Evolutionary conservation across 768 basidiomycete genomes (phyloP).

Genomic region (Phanerochaete sordida): DNA sequence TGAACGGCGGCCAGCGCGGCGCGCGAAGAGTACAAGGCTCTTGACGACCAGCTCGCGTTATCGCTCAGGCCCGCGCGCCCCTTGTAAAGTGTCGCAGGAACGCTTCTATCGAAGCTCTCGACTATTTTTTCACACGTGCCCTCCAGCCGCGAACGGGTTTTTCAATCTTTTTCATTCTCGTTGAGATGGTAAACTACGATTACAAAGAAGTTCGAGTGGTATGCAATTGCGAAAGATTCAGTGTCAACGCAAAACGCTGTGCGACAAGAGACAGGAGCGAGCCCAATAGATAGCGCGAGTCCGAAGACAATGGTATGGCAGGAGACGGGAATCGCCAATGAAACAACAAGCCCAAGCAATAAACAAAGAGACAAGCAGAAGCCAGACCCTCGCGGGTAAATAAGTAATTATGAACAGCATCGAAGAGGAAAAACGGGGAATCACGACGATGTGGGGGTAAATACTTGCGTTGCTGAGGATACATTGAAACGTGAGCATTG

Average conservation of each 20-base stretch:
- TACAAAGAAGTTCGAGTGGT: conserved; percentile 4
- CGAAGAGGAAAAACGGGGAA: not conserved
- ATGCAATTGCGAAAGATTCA: conserved; percentile 6
- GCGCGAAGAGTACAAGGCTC: not conserved
- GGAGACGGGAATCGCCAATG: not conserved
- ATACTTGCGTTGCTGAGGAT: conserved; percentile 13
- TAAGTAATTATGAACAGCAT: conserved; percentile 8
- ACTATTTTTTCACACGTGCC: not conserved
- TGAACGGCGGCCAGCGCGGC: not conserved
- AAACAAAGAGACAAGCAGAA: conserved; percentile 7
- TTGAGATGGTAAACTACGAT: conserved; percentile 7
- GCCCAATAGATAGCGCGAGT: conserved; percentile 16
- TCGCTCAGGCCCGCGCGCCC: not conserved
- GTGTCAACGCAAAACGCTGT: not conserved
- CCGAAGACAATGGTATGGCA: conserved; percentile 4
- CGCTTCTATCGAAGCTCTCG: not conserved
- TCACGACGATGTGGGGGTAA: conserved; percentile 8
- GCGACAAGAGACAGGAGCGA: conserved; percentile 1
- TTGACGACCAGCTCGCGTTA: not conserved
- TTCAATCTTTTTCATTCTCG: not conserved
- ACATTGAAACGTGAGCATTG: conserved; percentile 9
- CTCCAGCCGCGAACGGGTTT: not conserved
- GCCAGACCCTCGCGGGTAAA: conserved; percentile 3
- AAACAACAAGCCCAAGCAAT: conserved; percentile 12
- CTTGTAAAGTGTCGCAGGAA: not conserved